These are phyloP conservation scores for Pseudovirgaria hyperparasitica DNA, from an alignment of 2,329 filamentous ascomycete genomes.

Conservation along the genomic window DNA sequence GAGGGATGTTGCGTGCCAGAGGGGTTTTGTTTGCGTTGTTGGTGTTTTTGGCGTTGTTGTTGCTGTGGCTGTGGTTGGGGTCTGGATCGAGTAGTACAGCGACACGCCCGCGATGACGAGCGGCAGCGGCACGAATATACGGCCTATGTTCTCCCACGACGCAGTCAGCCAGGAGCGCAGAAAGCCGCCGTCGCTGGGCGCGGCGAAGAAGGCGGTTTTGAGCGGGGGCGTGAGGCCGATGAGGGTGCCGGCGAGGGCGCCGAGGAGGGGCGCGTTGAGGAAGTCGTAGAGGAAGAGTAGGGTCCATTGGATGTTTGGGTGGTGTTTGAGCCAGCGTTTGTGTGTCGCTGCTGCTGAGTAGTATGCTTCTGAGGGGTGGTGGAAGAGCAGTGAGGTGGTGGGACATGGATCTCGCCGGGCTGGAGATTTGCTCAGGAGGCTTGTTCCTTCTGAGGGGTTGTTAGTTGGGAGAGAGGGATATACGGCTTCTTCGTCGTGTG, in stretches of 20 bases:
- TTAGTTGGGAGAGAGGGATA: too few species aligned
- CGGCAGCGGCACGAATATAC: constrained; percentile 16
- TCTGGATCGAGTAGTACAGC: constrained; percentile 14
- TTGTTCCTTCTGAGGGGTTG: too few species aligned
- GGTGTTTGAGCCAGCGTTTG: constrained; percentile 14
- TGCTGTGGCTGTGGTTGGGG: constrained; percentile 6
- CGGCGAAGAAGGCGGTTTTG: constrained; percentile 15
- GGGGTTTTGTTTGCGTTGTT: constrained; percentile 2
- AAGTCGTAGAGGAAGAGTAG: constrained; percentile 19
- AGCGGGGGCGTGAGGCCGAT: constrained; percentile 14
- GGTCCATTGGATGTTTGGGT: constrained; percentile 15
- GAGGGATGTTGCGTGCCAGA: constrained; percentile 12
- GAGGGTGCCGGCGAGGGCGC: constrained; percentile 14
- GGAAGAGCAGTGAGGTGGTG: too few species aligned
- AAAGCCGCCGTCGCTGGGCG: constrained; percentile 13
- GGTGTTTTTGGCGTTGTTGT: constrained; percentile 4
- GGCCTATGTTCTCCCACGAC: constrained; percentile 15
- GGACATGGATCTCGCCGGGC: too few species aligned
- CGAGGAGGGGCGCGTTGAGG: constrained; percentile 17
- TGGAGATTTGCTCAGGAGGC: too few species aligned
- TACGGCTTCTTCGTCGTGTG: constrained; percentile 22
- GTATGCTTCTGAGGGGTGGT: too few species aligned
- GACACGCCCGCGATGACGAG: constrained; percentile 17
- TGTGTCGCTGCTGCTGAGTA: too few species aligned
- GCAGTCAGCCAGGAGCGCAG: constrained; percentile 19